Evolutionary conservation across 768 basidiomycete genomes (phyloP).

Genomic region (Tricholoma sp.): DNA sequence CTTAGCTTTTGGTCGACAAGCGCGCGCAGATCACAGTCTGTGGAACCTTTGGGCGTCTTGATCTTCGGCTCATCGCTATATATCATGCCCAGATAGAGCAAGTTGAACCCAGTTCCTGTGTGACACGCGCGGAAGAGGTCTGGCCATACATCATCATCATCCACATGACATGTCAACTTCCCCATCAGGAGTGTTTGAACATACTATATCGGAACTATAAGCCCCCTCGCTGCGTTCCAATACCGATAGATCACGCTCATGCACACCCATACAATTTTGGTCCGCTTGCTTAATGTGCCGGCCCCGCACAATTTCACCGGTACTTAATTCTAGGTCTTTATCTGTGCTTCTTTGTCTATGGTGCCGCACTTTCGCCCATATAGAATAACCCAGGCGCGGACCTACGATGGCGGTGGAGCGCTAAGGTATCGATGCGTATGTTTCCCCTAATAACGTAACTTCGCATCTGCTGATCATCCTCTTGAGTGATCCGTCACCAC

Average conservation of each 20-base stretch:
- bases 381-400: background rate
- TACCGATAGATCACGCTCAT: background rate
- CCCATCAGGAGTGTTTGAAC: conserved; percentile 13
- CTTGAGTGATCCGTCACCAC: background rate
- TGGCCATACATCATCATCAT: conserved; percentile 1
- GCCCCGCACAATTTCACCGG: no score
- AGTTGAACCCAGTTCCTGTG: conserved; percentile 12
- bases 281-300: background rate
- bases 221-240: background rate
- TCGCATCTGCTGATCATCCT: background rate
- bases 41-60: background rate
- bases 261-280: background rate
- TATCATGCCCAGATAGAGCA: conserved; percentile 1
- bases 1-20: no score
- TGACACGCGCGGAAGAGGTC: background rate
- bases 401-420: background rate
- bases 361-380: no score
- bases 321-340: no score
- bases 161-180: conserved; percentile 12
- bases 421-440: background rate
- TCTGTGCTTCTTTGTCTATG: no score
- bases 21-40: conserved; percentile 6
- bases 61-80: background rate
- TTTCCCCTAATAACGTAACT: background rate
- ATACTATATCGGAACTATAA: conserved; percentile 5